phyloP scores from a whole-genome alignment of 2,329 filamentous ascomycete genomes.

The Chrysosphaeria jannelii region DNA sequence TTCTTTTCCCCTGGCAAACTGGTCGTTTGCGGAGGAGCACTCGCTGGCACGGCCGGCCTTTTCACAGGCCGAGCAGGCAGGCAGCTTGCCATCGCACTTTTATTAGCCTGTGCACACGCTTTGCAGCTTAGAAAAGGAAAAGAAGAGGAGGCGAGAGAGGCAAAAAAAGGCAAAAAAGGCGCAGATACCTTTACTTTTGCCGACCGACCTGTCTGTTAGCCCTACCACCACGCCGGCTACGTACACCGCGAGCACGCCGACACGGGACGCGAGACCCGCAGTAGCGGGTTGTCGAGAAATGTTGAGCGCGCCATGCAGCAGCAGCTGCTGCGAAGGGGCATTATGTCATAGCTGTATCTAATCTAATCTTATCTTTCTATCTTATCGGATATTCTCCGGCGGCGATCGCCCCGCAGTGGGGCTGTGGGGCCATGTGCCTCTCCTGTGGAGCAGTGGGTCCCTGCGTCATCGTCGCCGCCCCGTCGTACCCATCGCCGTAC shows the following conservation, averaged over 20 bases:
- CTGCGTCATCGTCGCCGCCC: too few species aligned
- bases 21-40: conserved; percentile 83
- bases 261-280: conserved; percentile 49
- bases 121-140: too few species aligned
- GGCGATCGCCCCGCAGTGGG: too few species aligned
- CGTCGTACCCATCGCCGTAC: too few species aligned
- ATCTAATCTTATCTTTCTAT: too few species aligned
- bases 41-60: conserved; percentile 62
- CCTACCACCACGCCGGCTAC: conserved; percentile 6
- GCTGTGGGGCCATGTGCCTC: too few species aligned
- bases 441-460: too few species aligned
- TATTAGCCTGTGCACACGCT: too few species aligned
- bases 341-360: too few species aligned
- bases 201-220: conserved; percentile 49
- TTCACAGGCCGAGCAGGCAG: conserved; percentile 84
- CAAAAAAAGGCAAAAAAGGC: too few species aligned
- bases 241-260: conserved; percentile 50
- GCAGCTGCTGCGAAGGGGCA: neutral
- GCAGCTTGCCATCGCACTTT: conserved; percentile 89
- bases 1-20: conserved; percentile 87
- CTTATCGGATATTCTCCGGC: too few species aligned
- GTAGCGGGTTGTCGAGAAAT: conserved; percentile 20
- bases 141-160: too few species aligned
- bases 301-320: conserved; percentile 8
- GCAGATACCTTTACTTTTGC: conserved; percentile 74